A percentile compares a stretch with the other conserved stretches of the same genome.
These are phyloP conservation scores for Ophiostoma novo-ulmi DNA, from an alignment of 2,329 filamentous ascomycete species.

Conservation along the genomic window DNA sequence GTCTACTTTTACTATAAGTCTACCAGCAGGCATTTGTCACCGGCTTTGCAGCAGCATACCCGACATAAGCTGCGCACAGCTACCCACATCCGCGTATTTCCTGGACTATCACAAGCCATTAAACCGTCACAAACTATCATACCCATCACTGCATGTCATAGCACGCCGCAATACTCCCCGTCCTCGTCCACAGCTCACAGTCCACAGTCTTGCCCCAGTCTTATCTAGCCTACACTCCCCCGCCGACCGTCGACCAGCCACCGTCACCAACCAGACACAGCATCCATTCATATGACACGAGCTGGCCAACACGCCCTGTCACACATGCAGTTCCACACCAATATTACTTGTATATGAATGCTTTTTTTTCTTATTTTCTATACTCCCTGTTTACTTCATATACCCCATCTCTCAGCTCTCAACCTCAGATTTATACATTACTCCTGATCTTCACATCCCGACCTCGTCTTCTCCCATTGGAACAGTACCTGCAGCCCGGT, in stretches of 20 bases:
- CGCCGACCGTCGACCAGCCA: not conserved
- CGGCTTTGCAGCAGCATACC: not conserved
- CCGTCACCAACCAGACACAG: not conserved
- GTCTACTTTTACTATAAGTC: not conserved
- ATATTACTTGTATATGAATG: not conserved
- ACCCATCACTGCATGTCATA: not conserved
- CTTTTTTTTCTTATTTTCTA: not conserved
- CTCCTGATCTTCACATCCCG: not conserved
- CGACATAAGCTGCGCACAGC: not conserved
- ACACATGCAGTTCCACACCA: not conserved
- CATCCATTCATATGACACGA: not conserved
- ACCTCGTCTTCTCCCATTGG: not conserved
- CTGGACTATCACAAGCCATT: not conserved
- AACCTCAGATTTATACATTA: not conserved
- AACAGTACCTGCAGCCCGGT: not conserved
- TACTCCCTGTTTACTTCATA: not conserved
- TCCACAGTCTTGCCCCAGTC: not conserved
- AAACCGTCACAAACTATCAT: not conserved
- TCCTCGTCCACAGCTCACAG: not conserved
- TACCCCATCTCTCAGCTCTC: not conserved
- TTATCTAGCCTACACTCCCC: not conserved
- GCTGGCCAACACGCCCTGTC: not conserved
- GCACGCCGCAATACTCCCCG: not conserved
- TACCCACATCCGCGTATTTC: not conserved
- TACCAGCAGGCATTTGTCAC: not conserved